phyloP scores from a whole-genome alignment of 169 alveolate species.

The Eimeria necatrix region DNA sequence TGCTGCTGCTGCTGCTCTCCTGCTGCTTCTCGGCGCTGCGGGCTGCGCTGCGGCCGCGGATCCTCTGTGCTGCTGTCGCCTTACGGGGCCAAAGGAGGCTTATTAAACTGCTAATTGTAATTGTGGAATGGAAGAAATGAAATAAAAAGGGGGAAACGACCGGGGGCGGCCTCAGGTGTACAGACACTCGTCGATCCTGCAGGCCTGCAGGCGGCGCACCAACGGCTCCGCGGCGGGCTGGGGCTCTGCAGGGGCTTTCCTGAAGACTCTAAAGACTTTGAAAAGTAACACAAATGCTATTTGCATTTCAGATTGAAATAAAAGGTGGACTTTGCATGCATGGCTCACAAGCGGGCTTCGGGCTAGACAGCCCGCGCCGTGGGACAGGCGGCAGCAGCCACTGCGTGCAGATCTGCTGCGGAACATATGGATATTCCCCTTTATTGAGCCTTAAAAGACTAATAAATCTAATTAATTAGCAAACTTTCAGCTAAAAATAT shows the following conservation, averaged over 20 bases:
- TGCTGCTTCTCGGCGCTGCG: background rate
- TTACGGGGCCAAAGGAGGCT: background rate
- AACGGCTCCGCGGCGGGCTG: background rate
- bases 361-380: too few relatives aligned
- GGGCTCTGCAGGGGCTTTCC: background rate
- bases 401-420: too few relatives aligned
- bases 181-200: background rate
- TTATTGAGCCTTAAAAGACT: background rate
- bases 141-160: background rate
- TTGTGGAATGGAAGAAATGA: background rate
- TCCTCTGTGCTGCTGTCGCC: background rate
- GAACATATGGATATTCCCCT: background rate
- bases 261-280: too few relatives aligned
- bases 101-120: background rate
- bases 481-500: background rate
- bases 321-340: too few relatives aligned
- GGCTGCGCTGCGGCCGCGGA: background rate
- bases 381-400: too few relatives aligned
- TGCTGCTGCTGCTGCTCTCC: constrained; percentile 48
- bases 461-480: background rate
- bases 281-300: too few relatives aligned
- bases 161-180: background rate
- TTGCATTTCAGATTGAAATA: too few relatives aligned
- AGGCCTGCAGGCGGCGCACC: background rate
- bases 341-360: too few relatives aligned